Conservation (phyloP, 176 grass and related monocot genomes). For the Dactylis glomerata region DNA sequence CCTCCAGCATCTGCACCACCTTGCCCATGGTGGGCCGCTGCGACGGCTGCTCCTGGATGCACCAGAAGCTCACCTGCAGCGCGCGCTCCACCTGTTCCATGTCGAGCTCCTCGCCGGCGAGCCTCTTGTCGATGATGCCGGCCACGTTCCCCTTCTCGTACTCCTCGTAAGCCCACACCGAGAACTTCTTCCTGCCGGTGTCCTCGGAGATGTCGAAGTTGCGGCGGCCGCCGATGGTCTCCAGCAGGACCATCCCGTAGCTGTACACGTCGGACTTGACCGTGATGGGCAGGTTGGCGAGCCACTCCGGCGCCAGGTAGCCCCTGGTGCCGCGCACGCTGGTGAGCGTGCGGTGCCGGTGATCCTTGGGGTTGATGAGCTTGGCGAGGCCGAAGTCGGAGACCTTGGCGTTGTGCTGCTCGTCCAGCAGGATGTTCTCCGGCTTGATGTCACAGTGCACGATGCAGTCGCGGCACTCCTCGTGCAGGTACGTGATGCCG, state of each 20-base stretch:
- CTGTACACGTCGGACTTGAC: conserved; percentile 95
- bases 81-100: conserved; percentile 69
- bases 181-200: conserved; percentile 79
- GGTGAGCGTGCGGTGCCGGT: conserved; percentile 78
- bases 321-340: conserved; percentile 86
- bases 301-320: conserved; percentile 90
- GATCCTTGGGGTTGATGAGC: conserved; percentile 84
- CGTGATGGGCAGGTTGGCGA: conserved; percentile 91
- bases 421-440: conserved; percentile 94
- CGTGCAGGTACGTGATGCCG: conserved; percentile 92
- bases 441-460: conserved; percentile 99
- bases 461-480: conserved; percentile 98
- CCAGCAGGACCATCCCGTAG: conserved; percentile 96
- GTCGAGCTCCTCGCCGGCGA: conserved; percentile 54
- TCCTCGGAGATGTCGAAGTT: conserved; percentile 89
- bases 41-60: conserved; percentile 97
- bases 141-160: conserved; percentile 61
- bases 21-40: conserved; percentile 87
- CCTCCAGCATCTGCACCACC: conserved; percentile 99
- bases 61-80: conserved; percentile 85
- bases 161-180: conserved; percentile 83
- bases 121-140: conserved; percentile 45
- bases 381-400: conserved; percentile 97
- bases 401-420: conserved; percentile 83
- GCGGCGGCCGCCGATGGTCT: conserved; percentile 71